Evolutionary conservation across 768 basidiomycete species (phyloP), one percentile per base, ranked within the genome.

Genomic region (Serendipita vermifera): DNA sequence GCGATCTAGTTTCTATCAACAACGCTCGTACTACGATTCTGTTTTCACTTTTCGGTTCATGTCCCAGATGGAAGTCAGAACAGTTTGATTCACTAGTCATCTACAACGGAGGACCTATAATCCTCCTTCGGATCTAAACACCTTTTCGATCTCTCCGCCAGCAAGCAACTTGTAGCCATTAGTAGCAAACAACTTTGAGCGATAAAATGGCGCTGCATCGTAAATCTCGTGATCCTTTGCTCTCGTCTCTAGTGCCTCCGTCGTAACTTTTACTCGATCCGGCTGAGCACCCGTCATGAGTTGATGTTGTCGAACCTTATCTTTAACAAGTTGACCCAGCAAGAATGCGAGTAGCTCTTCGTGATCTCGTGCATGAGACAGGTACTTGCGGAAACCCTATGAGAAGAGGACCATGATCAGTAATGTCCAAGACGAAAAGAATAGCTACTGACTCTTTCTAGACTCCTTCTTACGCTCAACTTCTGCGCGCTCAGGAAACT

Each of bases 401-500:
- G 35, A 56, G 33, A 38, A 26, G 2, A 57, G 13, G n/a, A 46
- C 15, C 29, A 39, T 17, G 9, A 33, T 51, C 22, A 55, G 38
- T 20, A 38, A 29, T 22, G 24, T 41, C 15, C 17, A 15, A 29
- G 7, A 11, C 43, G 57, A 27, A 4, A 32, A 54, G 27, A 31
- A 48, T 54, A 38, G 24, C 5, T 13, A 75, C 82, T 62, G 62
- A 94, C 94, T 64, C 96, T 77, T 69, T 99, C 91, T 40, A 99
- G 73, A 2, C 92, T 93, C 73, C 91, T 96, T 77, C 97, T 97
- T 73, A 98, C 94, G 58, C 87, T 90, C 78, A 92, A 84, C 75
- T 99, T 99, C 69, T 99, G 96, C 26, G 96, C 87, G 62, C 71
- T 93, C 58, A 99, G 89, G 68, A 99, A 99, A 71, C 88, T 92